Evolutionary conservation across 768 basidiomycete species (phyloP), one percentile per base, ranked within the genome.

Genomic region (Rhodotorula taiwanensis): DNA sequence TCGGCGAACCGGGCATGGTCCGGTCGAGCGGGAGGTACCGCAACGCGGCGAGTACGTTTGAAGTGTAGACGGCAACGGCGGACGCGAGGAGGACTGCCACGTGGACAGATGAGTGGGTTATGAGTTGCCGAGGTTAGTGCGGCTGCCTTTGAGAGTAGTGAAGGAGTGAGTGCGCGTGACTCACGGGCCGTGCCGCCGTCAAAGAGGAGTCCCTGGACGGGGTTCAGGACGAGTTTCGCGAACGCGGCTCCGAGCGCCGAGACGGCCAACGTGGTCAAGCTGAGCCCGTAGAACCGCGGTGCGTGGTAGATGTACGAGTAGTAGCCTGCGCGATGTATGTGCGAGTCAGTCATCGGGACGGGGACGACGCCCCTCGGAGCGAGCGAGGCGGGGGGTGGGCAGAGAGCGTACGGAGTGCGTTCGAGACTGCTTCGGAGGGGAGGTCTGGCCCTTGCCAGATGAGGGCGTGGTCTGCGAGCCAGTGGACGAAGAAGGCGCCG

Each of bases 11-110:
- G 27, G 47, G 41, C 3, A 13, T 15, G 51, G 34, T 36, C 42
- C 33, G 11, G 21, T 44, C 44, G 30, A 60, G 54, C 11, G 67
- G 67, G 44, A 68, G 67, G 67, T 57, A 68, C 14, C 60, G 54
- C 11, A 68, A 55, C 8, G 62, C 62, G 30, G 67, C 62, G 51
- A 58, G 58, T 30, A 64, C 54, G 62, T 68, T 68, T 14, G 62
- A 44, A 30, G 62, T 25, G 59, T 68, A 68, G 33, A 64, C 62
- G 16, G 62, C 39, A n/a, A 58, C 6, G 49, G 62, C 62, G 11
- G 67, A 68, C 25, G 45, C 31, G 48, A 68, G 62, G 23, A 68
- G 67, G 20, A 63, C 65, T 67, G 48, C 11, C 7, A 18, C 2
- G 27, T 25, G 5, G 13, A 5, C 6, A n/a, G 5, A 13, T 4